Percentiles rank a stretch among this genome's conserved stretches.
phyloP scores from a whole-genome alignment of 192 early-diverging fungal species.

The Backusella circina region DNA sequence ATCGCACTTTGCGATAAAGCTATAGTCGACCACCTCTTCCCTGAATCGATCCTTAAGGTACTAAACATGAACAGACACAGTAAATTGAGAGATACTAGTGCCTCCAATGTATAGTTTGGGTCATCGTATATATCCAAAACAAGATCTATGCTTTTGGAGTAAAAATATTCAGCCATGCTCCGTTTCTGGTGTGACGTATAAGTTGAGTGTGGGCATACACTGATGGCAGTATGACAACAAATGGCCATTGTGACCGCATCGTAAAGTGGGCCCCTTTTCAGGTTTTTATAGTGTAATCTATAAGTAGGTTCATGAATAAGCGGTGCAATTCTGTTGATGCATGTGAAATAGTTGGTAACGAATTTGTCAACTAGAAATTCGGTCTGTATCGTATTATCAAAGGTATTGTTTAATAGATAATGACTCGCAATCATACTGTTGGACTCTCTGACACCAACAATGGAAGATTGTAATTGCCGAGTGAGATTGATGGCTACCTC shows the following conservation, averaged over 20 bases:
- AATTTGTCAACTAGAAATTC: background rate
- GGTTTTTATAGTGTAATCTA: background rate
- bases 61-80: background rate
- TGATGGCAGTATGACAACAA: background rate
- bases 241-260: slow-evolving; percentile 14
- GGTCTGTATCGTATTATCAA: background rate
- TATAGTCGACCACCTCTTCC: background rate
- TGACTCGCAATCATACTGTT: background rate
- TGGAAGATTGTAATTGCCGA: background rate
- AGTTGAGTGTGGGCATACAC: background rate
- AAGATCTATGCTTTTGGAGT: background rate
- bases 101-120: background rate
- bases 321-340: background rate
- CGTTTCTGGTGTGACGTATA: background rate
- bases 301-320: slow-evolving; percentile 10
- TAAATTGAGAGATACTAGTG: background rate
- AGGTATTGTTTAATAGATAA: background rate
- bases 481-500: background rate
- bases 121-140: slow-evolving; percentile 10
- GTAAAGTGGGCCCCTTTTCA: background rate
- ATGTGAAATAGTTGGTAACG: background rate
- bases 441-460: background rate
- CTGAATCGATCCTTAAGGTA: background rate
- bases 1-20: background rate
- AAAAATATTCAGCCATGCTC: slow-evolving; percentile 7